A percentile compares a stretch with the other conserved stretches of the same genome.
phyloP scores from a whole-genome alignment of 371 early-diverging fungal genomes.

The Rhizopus stolonifer region DNA sequence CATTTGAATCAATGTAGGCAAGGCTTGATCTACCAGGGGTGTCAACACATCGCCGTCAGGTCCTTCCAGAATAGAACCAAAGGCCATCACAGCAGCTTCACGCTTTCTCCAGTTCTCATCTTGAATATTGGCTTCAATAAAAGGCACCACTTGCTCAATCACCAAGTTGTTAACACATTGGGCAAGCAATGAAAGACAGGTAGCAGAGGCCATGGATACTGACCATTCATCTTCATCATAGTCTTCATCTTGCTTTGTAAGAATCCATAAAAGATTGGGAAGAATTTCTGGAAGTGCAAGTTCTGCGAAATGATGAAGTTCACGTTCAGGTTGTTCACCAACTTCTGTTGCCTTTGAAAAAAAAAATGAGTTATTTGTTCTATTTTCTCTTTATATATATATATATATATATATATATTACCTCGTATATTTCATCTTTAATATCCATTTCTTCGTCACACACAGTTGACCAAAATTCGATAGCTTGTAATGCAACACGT shows the following conservation, averaged over 20 bases:
- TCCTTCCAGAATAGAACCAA: constrained; percentile 96
- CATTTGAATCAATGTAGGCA: constrained; percentile 85
- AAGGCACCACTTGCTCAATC: constrained; percentile 81
- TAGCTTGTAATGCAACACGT: constrained; percentile 90
- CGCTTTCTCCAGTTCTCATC: constrained; percentile 87
- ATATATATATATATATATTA: constrained; percentile 10
- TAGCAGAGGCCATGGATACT: constrained; percentile 95
- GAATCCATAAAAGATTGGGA: constrained; percentile 81
- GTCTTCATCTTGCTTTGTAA: constrained; percentile 95
- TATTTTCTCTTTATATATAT: no score
- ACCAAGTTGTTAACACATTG: constrained; percentile 77
- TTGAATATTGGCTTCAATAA: constrained; percentile 84
- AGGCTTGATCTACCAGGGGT: constrained; percentile 82
- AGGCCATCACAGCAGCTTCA: constrained; percentile 97
- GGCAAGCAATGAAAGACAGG: constrained; percentile 87
- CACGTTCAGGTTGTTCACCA: constrained; percentile 57
- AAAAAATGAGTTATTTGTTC: neutral
- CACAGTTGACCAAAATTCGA: constrained; percentile 98
- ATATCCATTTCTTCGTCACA: constrained; percentile 92
- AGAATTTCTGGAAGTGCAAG: constrained; percentile 75
- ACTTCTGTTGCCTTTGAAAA: constrained; percentile 60
- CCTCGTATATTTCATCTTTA: constrained; percentile 48
- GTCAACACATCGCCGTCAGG: constrained; percentile 67
- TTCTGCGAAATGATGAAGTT: constrained; percentile 75
- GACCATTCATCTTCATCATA: constrained; percentile 98